Conservation (phyloP, 1,139 yeast genomes). For the Saccharomyces hybrid region DNA sequence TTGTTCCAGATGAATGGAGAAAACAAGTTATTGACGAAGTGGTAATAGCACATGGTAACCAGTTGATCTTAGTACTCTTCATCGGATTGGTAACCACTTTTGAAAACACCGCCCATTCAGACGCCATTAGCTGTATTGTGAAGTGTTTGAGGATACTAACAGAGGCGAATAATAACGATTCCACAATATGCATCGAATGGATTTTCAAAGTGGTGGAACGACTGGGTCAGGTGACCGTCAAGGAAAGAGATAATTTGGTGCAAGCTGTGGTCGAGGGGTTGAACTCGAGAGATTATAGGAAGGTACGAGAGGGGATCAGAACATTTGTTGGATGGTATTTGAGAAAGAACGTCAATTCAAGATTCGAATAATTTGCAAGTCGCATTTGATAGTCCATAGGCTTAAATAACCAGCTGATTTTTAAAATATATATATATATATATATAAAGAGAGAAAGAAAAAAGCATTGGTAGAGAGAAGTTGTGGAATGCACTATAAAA, state of each 20-base stretch:
- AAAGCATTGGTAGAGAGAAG: not conserved
- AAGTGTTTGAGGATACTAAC: conserved; percentile 52
- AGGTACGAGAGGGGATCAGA: conserved; percentile 59
- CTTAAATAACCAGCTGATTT: too few relatives aligned
- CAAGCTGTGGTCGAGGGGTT: conserved; percentile 52
- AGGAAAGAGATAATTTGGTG: conserved; percentile 57
- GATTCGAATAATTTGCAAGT: conserved; percentile 28
- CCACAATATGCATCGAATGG: conserved; percentile 43
- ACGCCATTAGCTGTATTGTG: conserved; percentile 67
- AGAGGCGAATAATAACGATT: conserved; percentile 27
- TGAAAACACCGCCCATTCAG: conserved; percentile 62
- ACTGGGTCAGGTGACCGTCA: conserved; percentile 49
- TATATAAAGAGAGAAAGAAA: not conserved
- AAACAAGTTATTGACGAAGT: conserved; percentile 37
- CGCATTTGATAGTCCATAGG: not conserved
- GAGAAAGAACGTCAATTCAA: conserved; percentile 61
- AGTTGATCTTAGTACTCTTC: conserved; percentile 47
- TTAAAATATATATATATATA: not conserved
- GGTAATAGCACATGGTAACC: conserved; percentile 47
- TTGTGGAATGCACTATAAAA: too few relatives aligned
- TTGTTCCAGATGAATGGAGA: conserved; percentile 47
- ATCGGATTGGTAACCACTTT: conserved; percentile 65
- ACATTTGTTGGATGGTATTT: conserved; percentile 80
- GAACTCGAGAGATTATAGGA: conserved; percentile 61
- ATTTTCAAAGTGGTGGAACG: conserved; percentile 45